Base-by-base conservation (phyloP, 2,329 filamentous ascomycete species). In the Scortechinia acanthostroma region DNA sequence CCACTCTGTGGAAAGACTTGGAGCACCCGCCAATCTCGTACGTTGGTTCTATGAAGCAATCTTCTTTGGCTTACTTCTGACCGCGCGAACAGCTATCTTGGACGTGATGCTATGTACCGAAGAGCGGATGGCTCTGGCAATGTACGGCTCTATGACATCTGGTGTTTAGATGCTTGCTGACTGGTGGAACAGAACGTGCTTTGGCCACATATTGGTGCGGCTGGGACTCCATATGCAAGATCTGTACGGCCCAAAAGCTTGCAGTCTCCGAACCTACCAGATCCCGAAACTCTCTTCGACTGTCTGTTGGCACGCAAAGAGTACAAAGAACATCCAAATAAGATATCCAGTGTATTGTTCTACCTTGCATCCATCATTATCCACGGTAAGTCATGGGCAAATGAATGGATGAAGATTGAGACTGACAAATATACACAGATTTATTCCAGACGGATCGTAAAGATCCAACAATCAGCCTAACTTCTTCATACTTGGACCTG, bases 291-390 rank as follows among this genome's bases (percentile, higher is more conserved):
- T 2, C 68, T 86, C 14, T 86, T 80, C 43, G 81, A 86, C 52
- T 68, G 72, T 3, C 62, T 85, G 44, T 82, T 85, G 76, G 74
- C 64, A 54, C 58, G 72, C 55, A 48, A 65, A 56, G 47, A 67
- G 4, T 77, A 76, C 56, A 69, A 66, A 48, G 70, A 70, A 53
- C 81, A 86, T 49, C 82, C 83, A 1, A 88, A 87, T 60, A 85
- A 85, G 28, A 77, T 86, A 1, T 88, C 83, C 1, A 85, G 79
- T 51, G 68, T 88, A 5, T 65, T 88, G 40, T 88, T 83, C 70
- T 83, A 86, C 57, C 84, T 80, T 79, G 83, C 83, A 0, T 83
- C 81, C 17, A 76, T 88, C 46, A 79, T 87, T 49, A 88, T 86
- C 47, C 83, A 88, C 50, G 83, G 79, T 80, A 53, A 48, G 65